These are phyloP conservation scores for Colletotrichum orchidophilum DNA, from an alignment of 2,329 filamentous ascomycete species.

Conservation along the genomic window DNA sequence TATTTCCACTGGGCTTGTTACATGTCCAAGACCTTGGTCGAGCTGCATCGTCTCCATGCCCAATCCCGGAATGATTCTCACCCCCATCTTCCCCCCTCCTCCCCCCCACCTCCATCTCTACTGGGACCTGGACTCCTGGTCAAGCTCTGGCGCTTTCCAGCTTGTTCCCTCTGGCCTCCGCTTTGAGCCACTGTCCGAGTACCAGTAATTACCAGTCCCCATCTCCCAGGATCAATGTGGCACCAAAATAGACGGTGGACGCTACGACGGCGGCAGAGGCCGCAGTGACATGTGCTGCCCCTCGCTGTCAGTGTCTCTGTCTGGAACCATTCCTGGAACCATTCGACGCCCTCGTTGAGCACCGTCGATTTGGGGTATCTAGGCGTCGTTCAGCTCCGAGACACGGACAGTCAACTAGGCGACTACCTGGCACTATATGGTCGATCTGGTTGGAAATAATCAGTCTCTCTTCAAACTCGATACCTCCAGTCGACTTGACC, in stretches of 20 bases:
- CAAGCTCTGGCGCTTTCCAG: too few relatives aligned
- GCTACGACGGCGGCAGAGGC: not conserved
- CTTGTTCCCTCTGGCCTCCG: too few relatives aligned
- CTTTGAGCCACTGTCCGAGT: too few relatives aligned
- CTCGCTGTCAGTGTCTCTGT: not conserved
- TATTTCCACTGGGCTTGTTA: not conserved
- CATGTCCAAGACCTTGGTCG: not conserved
- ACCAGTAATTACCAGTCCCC: too few relatives aligned
- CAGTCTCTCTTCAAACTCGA: not conserved
- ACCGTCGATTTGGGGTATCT: not conserved
- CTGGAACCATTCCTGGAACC: not conserved
- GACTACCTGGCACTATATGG: not conserved
- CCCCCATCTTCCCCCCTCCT: conserved; percentile 19
- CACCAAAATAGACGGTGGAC: not conserved
- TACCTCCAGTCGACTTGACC: not conserved
- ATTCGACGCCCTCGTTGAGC: not conserved
- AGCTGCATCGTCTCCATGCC: not conserved
- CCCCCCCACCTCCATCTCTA: not conserved
- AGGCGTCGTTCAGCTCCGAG: not conserved
- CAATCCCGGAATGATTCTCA: not conserved
- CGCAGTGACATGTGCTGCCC: not conserved
- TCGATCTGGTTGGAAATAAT: too few relatives aligned
- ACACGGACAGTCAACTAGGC: not conserved
- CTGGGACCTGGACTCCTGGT: not conserved
- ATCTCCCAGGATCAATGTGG: not conserved